Evolutionary conservation across 2,329 filamentous ascomycete genomes (phyloP).

Genomic region (Mycocentrospora acerina): DNA sequence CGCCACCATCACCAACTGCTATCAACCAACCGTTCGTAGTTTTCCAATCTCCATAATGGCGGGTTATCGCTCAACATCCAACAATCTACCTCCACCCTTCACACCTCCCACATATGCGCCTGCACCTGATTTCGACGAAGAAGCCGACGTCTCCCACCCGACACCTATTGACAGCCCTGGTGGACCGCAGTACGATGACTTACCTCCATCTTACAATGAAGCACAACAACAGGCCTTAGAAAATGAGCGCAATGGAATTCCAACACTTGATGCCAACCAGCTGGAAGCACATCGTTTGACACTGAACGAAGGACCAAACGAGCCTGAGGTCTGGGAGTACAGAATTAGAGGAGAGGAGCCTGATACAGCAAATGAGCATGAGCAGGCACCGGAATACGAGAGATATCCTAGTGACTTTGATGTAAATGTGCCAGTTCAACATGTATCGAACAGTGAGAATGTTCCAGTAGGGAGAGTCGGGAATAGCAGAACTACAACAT

Average conservation of each 20-base stretch:
- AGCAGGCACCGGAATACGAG: constrained; percentile 23
- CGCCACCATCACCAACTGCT: too few species aligned
- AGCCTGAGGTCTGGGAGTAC: constrained; percentile 29
- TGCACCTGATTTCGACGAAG: too few species aligned
- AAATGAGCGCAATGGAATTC: constrained; percentile 29
- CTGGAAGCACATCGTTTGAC: constrained; percentile 31
- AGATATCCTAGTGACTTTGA: constrained; percentile 16
- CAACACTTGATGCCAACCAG: constrained; percentile 27
- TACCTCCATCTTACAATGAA: constrained; percentile 42
- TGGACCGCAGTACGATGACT: constrained; percentile 39
- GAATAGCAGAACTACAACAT: constrained; percentile 1
- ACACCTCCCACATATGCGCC: too few species aligned
- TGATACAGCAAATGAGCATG: constrained; percentile 17
- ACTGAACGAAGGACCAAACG: constrained; percentile 20
- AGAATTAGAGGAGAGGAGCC: constrained; percentile 21
- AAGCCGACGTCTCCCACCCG: constrained; percentile 7
- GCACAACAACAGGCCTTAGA: constrained; percentile 18
- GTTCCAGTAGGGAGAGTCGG: constrained; percentile 26
- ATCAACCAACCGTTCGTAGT: too few species aligned
- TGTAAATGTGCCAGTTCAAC: constrained; percentile 28
- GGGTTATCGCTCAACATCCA: too few species aligned
- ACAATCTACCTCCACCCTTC: too few species aligned
- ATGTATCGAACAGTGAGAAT: constrained; percentile 18
- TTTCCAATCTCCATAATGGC: too few species aligned
- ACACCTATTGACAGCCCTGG: constrained; percentile 34